phyloP scores from a whole-genome alignment of 306 rosid genomes.

The Rosa multiflora region DNA sequence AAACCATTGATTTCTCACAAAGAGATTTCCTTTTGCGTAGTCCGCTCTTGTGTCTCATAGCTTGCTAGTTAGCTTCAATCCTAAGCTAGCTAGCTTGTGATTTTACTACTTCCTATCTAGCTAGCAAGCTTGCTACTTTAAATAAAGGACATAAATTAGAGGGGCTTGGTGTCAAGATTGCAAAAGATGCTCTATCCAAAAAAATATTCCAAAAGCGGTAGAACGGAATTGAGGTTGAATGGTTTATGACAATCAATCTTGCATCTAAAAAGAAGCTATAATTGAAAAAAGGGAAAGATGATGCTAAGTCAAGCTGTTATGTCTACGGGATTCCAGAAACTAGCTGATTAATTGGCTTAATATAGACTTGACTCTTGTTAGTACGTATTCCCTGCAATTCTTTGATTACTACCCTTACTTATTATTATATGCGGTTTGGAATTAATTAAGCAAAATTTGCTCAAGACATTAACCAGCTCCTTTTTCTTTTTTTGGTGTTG shows the following conservation, averaged over 20 bases:
- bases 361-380: neutral
- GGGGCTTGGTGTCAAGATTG: neutral
- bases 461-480: neutral
- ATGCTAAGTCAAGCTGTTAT: neutral
- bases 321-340: neutral
- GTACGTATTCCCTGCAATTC: neutral
- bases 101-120: neutral
- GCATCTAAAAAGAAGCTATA: neutral
- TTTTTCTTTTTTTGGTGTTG: neutral
- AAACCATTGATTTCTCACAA: constrained; percentile 65
- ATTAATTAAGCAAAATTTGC: neutral
- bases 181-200: neutral
- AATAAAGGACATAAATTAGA: neutral
- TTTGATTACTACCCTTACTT: neutral
- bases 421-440: neutral
- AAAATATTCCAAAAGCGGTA: neutral
- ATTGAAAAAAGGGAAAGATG: neutral
- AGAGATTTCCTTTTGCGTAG: constrained; percentile 40
- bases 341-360: neutral
- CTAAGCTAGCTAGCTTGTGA: neutral
- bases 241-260: neutral
- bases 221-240: neutral
- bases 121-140: neutral
- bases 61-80: neutral
- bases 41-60: constrained; percentile 9